Base-by-base conservation (phyloP, 2,329 filamentous ascomycete genomes). In the Apiospora arundinis region DNA sequence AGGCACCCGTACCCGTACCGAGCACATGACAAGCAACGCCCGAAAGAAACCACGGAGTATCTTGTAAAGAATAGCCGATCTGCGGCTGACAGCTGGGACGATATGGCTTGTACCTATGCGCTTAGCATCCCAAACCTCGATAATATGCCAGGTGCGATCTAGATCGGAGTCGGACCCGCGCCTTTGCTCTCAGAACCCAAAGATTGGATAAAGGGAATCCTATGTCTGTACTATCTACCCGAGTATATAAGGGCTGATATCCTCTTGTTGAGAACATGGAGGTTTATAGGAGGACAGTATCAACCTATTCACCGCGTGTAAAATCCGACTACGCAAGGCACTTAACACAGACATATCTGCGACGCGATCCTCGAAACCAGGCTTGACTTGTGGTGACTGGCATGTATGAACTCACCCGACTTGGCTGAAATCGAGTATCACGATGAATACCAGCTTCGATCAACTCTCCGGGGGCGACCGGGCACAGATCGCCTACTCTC, bases 391-490 rank as follows among this genome's bases (percentile, higher is more conserved):
- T 37, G 7, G 9, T n/a, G 32, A 63, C 56, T 40, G 28, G 28
- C 32, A 40, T 18, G 2, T 40, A 14, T 40, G 18, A 40, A 4
- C 28, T 37, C 52, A 60, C 9, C 28, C 9, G 28, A 18, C 28
- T n/a, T 60, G 52, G 28, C 18, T 37, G 21, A 60, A 37, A 37
- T 32, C 56, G 37, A 23, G 32, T n/a, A 21, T 40, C 32, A 40
- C 32, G 32, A 63, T 63, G 56, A 63, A 63, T 37, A 28, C n/a
- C 56, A 63, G 56, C 40, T 63, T 63, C 32, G 32, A 63, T 11
- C 18, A 40, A 37, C 56, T 63, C 8, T 40, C 56, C 32, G 56
- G 56, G 21, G 56, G 28, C 8, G 32, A 40, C 32, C 56, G 56
- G 32, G 32, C 56, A 40, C 32, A 63, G 32, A 11, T 63, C 56